phyloP scores from a whole-genome alignment of 257 asterid genomes.

The Sherardia arvensis region DNA sequence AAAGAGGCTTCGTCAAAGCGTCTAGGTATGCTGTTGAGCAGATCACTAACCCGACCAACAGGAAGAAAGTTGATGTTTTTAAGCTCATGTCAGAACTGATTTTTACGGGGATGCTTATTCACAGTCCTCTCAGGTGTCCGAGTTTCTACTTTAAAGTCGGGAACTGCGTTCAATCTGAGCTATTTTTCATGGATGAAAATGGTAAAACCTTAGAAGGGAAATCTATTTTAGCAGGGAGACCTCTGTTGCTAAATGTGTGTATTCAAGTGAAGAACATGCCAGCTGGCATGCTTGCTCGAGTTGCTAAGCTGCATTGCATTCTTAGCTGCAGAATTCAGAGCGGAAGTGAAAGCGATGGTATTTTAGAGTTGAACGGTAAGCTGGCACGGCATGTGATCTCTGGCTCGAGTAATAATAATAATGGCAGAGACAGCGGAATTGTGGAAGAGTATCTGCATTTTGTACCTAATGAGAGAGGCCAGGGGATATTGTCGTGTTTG shows the following conservation, averaged over 20 bases:
- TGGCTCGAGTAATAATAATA: conserved; percentile 20
- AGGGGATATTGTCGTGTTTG: conserved; percentile 77
- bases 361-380: conserved; percentile 38
- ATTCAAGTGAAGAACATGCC: conserved; percentile 54
- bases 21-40: conserved; percentile 43
- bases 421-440: conserved; percentile 7
- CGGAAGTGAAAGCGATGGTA: conserved; percentile 31
- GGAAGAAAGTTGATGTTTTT: conserved; percentile 25
- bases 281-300: conserved; percentile 18
- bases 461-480: conserved; percentile 42
- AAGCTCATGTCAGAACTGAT: conserved; percentile 39
- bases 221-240: conserved; percentile 40
- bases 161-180: conserved; percentile 55
- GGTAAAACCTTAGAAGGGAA: conserved; percentile 38
- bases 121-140: conserved; percentile 61
- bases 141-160: conserved; percentile 53
- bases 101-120: conserved; percentile 45
- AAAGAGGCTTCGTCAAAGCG: conserved; percentile 35
- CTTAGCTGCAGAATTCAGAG: conserved; percentile 28
- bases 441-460: conserved; percentile 39
- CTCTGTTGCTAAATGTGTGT: conserved; percentile 49
- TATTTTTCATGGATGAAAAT: conserved; percentile 49
- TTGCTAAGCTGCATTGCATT: conserved; percentile 48
- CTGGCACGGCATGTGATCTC: conserved; percentile 30
- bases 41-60: conserved; percentile 37